Evolutionary conservation across 202 grass and related monocot genomes (phyloP).

Genomic region (Hordeum pubiflorum): DNA sequence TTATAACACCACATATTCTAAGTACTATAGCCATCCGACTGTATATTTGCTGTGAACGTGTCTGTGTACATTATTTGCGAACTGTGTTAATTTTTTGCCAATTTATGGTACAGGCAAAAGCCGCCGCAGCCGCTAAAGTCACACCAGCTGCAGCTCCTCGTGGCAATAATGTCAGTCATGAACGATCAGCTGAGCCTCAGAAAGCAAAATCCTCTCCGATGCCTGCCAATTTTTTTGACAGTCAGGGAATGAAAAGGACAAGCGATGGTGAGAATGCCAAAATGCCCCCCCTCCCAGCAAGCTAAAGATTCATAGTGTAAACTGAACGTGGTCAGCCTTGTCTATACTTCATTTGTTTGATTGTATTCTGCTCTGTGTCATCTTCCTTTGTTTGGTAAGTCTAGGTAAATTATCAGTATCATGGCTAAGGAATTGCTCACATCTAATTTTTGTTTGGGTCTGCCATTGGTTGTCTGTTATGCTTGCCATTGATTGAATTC

Average conservation of each 20-base stretch:
- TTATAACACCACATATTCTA: background rate
- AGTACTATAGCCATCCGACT: background rate
- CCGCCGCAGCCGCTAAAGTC: constrained; percentile 43
- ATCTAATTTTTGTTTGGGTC: background rate
- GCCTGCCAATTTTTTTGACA: constrained; percentile 80
- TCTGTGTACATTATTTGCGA: background rate
- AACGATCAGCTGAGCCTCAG: constrained; percentile 41
- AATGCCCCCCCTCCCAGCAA: background rate
- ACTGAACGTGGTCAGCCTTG: background rate
- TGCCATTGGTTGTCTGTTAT: background rate
- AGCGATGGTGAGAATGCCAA: constrained; percentile 46
- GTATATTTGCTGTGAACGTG: background rate
- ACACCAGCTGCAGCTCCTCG: constrained; percentile 36
- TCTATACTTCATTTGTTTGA: constrained; percentile 10
- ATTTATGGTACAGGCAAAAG: constrained; percentile 58
- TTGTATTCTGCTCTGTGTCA: background rate
- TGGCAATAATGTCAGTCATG: constrained; percentile 38
- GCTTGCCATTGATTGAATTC: background rate
- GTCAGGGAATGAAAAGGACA: constrained; percentile 46
- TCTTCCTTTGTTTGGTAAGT: background rate
- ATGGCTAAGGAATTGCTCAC: background rate
- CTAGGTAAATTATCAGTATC: background rate
- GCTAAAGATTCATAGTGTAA: background rate
- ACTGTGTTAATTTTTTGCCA: constrained; percentile 15
- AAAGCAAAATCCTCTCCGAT: constrained; percentile 58